Conservation (phyloP, 2,329 filamentous ascomycete species). For the Helminthosporium solani region DNA sequence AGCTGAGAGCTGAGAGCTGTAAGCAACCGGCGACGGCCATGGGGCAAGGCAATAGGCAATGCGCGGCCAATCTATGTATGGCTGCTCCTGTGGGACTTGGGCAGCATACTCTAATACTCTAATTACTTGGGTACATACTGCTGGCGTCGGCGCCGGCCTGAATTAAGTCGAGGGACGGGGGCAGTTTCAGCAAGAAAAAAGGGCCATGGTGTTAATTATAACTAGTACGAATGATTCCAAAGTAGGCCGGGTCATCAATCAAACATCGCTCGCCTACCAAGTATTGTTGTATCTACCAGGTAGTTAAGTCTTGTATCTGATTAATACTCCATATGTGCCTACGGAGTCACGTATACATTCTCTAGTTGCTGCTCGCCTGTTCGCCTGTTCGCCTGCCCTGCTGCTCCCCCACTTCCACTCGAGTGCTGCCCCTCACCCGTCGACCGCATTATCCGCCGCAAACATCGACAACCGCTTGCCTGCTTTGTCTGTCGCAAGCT, state of each 20-base stretch:
- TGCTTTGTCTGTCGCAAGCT: background rate
- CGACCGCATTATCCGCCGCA: background rate
- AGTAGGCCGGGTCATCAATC: too few species aligned
- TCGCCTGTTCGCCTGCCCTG: too few species aligned
- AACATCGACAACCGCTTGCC: background rate
- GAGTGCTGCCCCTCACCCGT: background rate
- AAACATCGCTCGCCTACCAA: too few species aligned
- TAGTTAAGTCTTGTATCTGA: too few species aligned
- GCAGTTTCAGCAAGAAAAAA: background rate
- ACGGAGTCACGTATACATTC: too few species aligned
- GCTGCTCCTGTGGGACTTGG: background rate
- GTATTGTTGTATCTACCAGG: too few species aligned
- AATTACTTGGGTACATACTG: too few species aligned
- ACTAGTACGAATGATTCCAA: too few species aligned
- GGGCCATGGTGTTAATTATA: too few species aligned
- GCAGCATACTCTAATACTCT: too few species aligned
- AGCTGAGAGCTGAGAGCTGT: background rate
- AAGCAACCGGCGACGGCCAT: background rate
- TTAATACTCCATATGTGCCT: too few species aligned
- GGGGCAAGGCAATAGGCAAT: conserved; percentile 1
- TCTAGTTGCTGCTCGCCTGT: too few species aligned
- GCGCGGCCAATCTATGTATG: conserved; percentile 1
- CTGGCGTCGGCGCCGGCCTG: background rate
- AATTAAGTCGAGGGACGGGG: background rate
- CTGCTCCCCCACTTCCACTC: background rate